Evolutionary conservation across 106 monocot genomes (phyloP).

Genomic region (Vanilla planifolia): DNA sequence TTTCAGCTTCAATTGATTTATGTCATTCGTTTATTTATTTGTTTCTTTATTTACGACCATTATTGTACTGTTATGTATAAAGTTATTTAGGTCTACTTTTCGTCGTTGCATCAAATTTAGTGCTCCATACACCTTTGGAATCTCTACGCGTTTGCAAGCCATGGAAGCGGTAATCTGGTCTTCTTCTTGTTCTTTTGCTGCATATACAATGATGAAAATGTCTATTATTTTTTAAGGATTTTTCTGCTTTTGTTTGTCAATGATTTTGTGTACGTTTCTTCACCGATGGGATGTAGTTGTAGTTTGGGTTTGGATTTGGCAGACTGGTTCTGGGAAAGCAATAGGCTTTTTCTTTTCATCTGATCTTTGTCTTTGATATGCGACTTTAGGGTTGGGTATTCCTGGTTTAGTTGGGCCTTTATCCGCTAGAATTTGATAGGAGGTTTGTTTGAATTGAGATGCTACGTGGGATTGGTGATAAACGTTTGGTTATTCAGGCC

Average conservation of each 20-base stretch:
- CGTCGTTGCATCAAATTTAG: no score
- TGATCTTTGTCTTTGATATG: background rate
- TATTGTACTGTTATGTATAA: no score
- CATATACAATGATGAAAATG: no score
- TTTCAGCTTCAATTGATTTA: no score
- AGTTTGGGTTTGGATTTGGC: no score
- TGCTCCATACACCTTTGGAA: background rate
- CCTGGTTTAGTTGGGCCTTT: background rate
- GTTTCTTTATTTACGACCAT: no score
- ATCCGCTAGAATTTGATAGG: no score
- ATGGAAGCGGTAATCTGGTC: no score
- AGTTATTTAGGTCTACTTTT: no score
- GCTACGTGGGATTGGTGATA: background rate
- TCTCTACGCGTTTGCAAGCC: background rate
- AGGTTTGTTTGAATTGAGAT: no score
- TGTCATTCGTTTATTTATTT: no score
- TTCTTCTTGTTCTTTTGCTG: background rate
- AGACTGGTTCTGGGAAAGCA: background rate
- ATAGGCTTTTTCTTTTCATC: background rate
- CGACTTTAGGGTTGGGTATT: background rate
- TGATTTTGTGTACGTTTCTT: background rate
- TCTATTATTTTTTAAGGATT: background rate
- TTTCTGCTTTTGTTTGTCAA: background rate
- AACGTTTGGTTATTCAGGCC: background rate
- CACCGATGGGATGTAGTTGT: no score